Evolutionary conservation across 2,329 filamentous ascomycete genomes (phyloP), one percentile per base, ranked within the genome.

Genomic region (Aspergillus chevalieri): DNA sequence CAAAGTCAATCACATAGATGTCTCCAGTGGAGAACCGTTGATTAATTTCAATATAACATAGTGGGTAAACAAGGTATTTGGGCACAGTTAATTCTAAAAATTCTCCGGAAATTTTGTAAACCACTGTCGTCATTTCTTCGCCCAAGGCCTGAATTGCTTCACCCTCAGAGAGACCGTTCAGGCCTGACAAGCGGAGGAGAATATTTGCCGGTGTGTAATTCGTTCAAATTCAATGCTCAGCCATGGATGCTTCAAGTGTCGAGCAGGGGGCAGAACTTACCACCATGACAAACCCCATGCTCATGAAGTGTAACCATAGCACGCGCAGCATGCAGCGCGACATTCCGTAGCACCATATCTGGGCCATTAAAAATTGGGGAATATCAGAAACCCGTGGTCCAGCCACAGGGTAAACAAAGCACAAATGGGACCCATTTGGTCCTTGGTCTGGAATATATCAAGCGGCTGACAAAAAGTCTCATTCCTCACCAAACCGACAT

Each of bases 161-260:
- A 14, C 38, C n/a, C 4, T 38, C 26, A 2, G 42, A 4, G 4
- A 43, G 26, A 14, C 38, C 19, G 9, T 47, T n/a, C 4, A 53
- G 22, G 17, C 30, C 48, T 19, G 8, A 14, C 19, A 30, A 39
- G 30, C 19, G n/a, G 3, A 26, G 51, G 46, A 30, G 51, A 34
- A 46, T 43, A 46, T 44, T 51, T 39, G 9, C 22, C 24, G 21
- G 43, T 36, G 33, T 38, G 28, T 36, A 38, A 33, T 46, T 33
- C 26, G n/a, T 3, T 3, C 5, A 14, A 8, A 3, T n/a, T 17
- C 22, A 26, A 9, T 9, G 24, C 24, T 8, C 24, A 26, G 24
- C 8, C 24, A 26, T 21, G 36, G 28, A 8, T 9, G 14, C 14
- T 45, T 9, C 19, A 17, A 6, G 5, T 19, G n/a, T n/a, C 4